Evolutionary conservation across 169 alveolate species (phyloP), one percentile per base, ranked within the genome.

Genomic region (Cytauxzoon felis): DNA sequence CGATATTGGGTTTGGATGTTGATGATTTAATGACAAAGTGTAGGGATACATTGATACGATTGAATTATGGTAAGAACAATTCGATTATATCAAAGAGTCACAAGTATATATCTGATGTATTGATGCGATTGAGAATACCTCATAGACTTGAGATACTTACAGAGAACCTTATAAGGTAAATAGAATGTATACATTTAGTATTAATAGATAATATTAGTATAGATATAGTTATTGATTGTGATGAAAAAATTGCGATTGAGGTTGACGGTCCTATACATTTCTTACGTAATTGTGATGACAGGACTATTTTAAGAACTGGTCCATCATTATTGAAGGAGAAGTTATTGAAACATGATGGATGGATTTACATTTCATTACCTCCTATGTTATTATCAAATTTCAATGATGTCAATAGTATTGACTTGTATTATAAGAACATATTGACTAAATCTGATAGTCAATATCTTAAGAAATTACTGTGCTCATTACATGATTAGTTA

Each of bases 231-330:
- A 76, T 76, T 3, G 62, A 53, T 34, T 49, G 68, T 11, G 59
- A 30, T 13, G 86, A 76, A 36, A 47, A 19, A 26, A 76, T 76
- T n/a, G 80, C 80, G 0, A 49, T 76, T 23, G 86, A 76, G 38
- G 86, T 76, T 32, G 86, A 76, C 53, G 86, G 86, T 13, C 86
- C 86, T 2, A 40, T 52, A 11, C 86, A 76, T 62, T 76, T 66
- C 57, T 43, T 57, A 19, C 34, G 75, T 11, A 51, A 61, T 51
- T 50, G 67, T 41, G 66, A 76, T 21, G 67, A 45, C 26, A n/a
- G 60, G 1, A 41, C 26, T 8, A 59, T 64, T 3, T 60, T 56
- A 76, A 24, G 33, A 5, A 76, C 80, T 24, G 86, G 86, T 24
- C 80, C 86, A 1, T 49, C 80, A n/a, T 40, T 19, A 42, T 21